Base-by-base conservation (phyloP, 2,329 filamentous ascomycete species). In the Claviceps sp. region DNA sequence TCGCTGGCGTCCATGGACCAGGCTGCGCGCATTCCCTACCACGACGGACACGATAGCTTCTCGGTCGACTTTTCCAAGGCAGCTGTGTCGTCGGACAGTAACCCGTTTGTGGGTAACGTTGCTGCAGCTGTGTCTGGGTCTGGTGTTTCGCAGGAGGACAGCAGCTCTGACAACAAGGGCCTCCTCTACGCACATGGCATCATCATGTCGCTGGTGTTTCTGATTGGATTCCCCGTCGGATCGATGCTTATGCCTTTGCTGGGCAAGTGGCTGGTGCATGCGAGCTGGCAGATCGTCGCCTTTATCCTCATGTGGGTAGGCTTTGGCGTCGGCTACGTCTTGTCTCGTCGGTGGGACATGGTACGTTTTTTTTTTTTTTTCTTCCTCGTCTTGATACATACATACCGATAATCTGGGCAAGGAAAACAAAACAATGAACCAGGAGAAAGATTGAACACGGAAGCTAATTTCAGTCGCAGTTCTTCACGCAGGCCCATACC, bases 161-260 rank as follows among this genome's bases (percentile, higher is more conserved):
- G 58, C 45, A 53, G 54, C n/a, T 55, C 55, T 17, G 14, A n/a
- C 13, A 62, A 50, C 47, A 54, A 61, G 13, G 62, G 59, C 3
- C 59, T 70, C 8, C 47, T 71, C 16, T 60, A 70, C 5, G 64
- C 73, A 0, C 80, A 83, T 55, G 81, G 79, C 47, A 69, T 80
- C 57, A 66, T 84, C 59, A 80, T 84, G 79, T 72, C 74, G 26
- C 60, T 83, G 45, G 74, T 77, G 17, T 80, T 83, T 56, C 71
- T 77, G 3, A 59, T 77, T 13, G 65, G 81, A 22, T 83, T 81
- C 56, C 82, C 82, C 1, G 56, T 82, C 2, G 82, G 80, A 5
- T 72, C 80, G 8, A 66, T 79, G 3, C 61, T 82, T 42, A 82
- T 84, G 74, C 77, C 80, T 2, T 55, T 83, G 3, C 55, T 81